Conservation (phyloP, 768 basidiomycete species). For the Leucocoprinus sp. region DNA sequence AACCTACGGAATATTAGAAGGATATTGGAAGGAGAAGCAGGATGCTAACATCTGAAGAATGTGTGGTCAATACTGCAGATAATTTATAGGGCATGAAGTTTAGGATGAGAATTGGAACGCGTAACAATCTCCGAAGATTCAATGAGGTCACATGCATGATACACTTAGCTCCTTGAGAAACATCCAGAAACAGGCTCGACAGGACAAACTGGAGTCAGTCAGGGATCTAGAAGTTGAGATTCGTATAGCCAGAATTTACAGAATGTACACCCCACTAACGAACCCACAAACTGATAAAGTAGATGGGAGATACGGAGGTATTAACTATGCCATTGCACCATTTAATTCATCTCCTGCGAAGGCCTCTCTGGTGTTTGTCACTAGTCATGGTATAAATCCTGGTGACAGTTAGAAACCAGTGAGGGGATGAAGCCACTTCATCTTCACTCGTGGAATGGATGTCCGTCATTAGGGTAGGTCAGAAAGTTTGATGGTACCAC, state of each 20-base stretch:
- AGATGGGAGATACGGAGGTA: slow-evolving; percentile 84
- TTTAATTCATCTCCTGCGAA: slow-evolving; percentile 90
- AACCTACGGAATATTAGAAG: slow-evolving; percentile 44
- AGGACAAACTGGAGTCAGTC: slow-evolving; percentile 9
- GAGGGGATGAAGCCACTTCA: slow-evolving; percentile 31
- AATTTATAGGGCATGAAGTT: slow-evolving; percentile 27
- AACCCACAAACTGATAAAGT: slow-evolving; percentile 55
- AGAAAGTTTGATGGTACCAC: background rate
- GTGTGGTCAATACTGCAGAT: slow-evolving; percentile 22
- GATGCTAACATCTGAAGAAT: slow-evolving; percentile 23
- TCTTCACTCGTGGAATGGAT: background rate
- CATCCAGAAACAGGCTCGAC: background rate
- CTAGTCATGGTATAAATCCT: slow-evolving; percentile 28
- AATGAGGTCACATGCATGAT: slow-evolving; percentile 2
- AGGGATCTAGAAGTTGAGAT: background rate
- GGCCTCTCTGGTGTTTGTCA: slow-evolving; percentile 38
- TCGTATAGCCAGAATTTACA: background rate
- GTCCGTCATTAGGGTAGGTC: slow-evolving; percentile 11
- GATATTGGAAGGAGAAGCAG: slow-evolving; percentile 4
- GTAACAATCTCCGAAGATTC: background rate
- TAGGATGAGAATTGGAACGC: background rate
- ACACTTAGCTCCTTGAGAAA: background rate
- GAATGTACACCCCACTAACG: slow-evolving; percentile 83
- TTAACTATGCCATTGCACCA: slow-evolving; percentile 83
- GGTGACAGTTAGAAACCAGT: slow-evolving; percentile 32